Evolutionary conservation across 768 basidiomycete species (phyloP).

Genomic region (Steccherinum ochraceum): DNA sequence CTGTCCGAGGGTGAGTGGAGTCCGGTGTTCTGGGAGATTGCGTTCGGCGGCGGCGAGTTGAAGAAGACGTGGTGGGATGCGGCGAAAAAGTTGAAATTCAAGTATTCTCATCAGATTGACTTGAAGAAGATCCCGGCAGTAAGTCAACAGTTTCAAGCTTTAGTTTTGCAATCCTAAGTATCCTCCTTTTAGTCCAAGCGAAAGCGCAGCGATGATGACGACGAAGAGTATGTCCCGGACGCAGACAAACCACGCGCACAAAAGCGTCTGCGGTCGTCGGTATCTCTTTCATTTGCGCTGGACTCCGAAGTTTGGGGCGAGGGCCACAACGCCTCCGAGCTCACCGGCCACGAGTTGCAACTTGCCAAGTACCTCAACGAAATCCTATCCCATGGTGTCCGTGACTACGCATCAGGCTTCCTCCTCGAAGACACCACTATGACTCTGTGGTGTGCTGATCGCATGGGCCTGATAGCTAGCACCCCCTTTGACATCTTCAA

Average conservation of each 20-base stretch:
- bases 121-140: neutral
- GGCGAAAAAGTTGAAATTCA: too few species aligned
- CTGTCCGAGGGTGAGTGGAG: too few species aligned
- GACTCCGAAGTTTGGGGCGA: neutral
- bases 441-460: slow-evolving; percentile 1
- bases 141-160: neutral
- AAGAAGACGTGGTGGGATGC: neutral
- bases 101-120: too few species aligned
- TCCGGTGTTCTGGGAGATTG: too few species aligned
- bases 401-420: neutral
- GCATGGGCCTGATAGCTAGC: neutral
- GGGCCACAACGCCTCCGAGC: neutral
- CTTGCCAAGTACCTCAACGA: neutral
- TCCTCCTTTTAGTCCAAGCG: neutral
- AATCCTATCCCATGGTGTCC: neutral
- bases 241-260: neutral
- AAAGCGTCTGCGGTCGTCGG: neutral
- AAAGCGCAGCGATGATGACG: neutral
- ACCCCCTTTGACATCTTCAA: neutral
- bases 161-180: neutral
- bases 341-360: neutral
- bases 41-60: neutral
- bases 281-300: neutral
- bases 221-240: neutral
- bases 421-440: neutral